phyloP scores from a whole-genome alignment of 164 flowering plant genomes.

The Dillenia suffruticosa region DNA sequence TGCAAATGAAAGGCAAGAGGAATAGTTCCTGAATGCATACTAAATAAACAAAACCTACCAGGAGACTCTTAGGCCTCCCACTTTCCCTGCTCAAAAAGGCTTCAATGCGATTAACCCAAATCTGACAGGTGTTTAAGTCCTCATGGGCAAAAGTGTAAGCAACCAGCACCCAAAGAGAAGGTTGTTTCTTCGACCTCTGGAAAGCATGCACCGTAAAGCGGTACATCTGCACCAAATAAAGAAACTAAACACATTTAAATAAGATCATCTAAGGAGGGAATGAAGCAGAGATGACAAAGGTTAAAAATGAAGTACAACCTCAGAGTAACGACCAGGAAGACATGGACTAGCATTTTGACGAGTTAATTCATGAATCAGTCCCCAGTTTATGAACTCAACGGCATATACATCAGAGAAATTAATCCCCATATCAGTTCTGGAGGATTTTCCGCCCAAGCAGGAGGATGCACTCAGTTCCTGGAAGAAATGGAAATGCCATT shows the following conservation, averaged over 20 bases:
- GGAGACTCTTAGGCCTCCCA: slow-evolving; percentile 73
- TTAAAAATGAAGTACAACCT: slow-evolving; percentile 37
- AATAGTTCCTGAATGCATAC: background rate
- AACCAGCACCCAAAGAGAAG: slow-evolving; percentile 45
- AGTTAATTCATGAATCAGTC: slow-evolving; percentile 41
- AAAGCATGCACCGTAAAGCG: slow-evolving; percentile 68
- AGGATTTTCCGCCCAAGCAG: slow-evolving; percentile 43
- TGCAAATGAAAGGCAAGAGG: too few species aligned
- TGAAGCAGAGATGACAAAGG: slow-evolving; percentile 1
- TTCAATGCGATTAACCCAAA: slow-evolving; percentile 57
- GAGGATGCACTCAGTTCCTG: slow-evolving; percentile 30
- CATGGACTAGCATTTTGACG: slow-evolving; percentile 27
- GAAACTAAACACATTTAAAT: background rate
- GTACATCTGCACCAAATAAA: slow-evolving; percentile 55
- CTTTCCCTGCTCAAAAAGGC: slow-evolving; percentile 36
- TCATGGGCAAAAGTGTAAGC: slow-evolving; percentile 66
- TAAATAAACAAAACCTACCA: slow-evolving; percentile 44
- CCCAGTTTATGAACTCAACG: slow-evolving; percentile 52
- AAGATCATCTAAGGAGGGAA: background rate
- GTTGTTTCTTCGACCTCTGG: slow-evolving; percentile 41
- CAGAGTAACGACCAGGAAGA: slow-evolving; percentile 25
- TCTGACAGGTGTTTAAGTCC: slow-evolving; percentile 53
- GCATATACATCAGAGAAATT: slow-evolving; percentile 66
- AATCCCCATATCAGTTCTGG: slow-evolving; percentile 35
- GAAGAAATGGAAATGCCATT: slow-evolving; percentile 1